Base-by-base conservation (phyloP, 176 grass and related monocot species). In the Oryza glumipatula region DNA sequence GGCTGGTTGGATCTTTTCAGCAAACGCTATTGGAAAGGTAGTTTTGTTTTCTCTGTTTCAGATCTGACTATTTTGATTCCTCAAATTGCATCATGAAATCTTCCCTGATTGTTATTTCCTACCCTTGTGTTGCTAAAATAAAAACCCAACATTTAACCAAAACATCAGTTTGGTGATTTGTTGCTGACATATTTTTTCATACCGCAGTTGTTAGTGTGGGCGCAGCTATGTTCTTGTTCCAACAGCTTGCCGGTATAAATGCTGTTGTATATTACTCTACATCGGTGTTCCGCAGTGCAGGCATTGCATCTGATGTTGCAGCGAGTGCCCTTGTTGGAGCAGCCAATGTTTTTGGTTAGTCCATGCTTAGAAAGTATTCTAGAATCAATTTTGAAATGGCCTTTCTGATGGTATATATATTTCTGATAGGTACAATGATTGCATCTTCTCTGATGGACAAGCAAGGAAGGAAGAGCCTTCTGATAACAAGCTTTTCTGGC, bases 191-290 rank as follows among this genome's bases (percentile, higher is more conserved):
- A 64, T 78, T 67, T 54, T 85, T 13, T 49, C 28, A 21, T 88
- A 48, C 60, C 86, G 88, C 81, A 99, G 96, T 99, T 84, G 96
- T 99, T 52, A 96, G 96, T 36, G 88, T 99, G 17, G 96, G 96
- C 63, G 96, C 91, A 15, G 94, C 93, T 82, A 78, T 99, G 67
- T 99, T 99, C 81, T 90, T 99, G 63, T 94, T 99, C 86, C 96
- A 99, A 83, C 96, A 99, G 52, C 73, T 99, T 88, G 96, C 96
- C 81, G 96, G 96, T 56, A 99, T 99, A 89, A 99, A 99, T 73
- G 96, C 96, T 21, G 94, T 99, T 82, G 96, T 99, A 68, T 99
- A 99, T 82, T 99, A 99, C 84, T 99, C 96, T 32, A 96, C 96
- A 81, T 95, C 93, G 3, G 96, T 99, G 81, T 99, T 99, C 80